Percentiles rank a stretch among this genome's conserved stretches.
Evolutionary conservation across 805 yeast species (phyloP).

Genomic region (Yarrowia hollandica): DNA sequence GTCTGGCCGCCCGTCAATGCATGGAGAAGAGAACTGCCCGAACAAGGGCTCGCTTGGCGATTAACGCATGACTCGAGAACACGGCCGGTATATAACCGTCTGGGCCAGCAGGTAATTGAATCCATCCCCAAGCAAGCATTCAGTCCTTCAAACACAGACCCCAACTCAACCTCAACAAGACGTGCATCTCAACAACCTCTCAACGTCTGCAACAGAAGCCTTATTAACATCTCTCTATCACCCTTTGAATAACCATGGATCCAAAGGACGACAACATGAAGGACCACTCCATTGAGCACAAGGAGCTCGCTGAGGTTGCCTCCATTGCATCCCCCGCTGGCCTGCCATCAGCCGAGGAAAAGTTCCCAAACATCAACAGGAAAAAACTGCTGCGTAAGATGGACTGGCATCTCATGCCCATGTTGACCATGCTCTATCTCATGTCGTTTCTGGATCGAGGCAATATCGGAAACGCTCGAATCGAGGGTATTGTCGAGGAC

Average conservation of each 20-base stretch:
- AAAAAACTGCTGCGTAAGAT: slow-evolving; percentile 42
- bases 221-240: background rate
- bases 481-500: slow-evolving; percentile 52
- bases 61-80: slow-evolving; percentile 12
- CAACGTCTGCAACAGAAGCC: background rate
- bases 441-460: slow-evolving; percentile 54
- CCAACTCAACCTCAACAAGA: background rate
- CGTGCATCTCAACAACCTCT: slow-evolving; percentile 4
- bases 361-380: slow-evolving; percentile 31
- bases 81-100: background rate
- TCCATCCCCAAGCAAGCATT: background rate
- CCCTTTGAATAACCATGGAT: too few species aligned
- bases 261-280: background rate
- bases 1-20: slow-evolving; percentile 12
- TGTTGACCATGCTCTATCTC: slow-evolving; percentile 50
- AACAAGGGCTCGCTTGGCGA: slow-evolving; percentile 8
- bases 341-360: slow-evolving; percentile 12
- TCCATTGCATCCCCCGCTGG: background rate
- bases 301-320: slow-evolving; percentile 6
- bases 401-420: slow-evolving; percentile 49
- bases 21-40: background rate
- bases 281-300: slow-evolving; percentile 2
- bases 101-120: background rate
- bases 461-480: slow-evolving; percentile 55
- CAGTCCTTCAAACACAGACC: too few species aligned